phyloP scores from a whole-genome alignment of 345 rosid genomes.

The Raphanus raphanistrum region DNA sequence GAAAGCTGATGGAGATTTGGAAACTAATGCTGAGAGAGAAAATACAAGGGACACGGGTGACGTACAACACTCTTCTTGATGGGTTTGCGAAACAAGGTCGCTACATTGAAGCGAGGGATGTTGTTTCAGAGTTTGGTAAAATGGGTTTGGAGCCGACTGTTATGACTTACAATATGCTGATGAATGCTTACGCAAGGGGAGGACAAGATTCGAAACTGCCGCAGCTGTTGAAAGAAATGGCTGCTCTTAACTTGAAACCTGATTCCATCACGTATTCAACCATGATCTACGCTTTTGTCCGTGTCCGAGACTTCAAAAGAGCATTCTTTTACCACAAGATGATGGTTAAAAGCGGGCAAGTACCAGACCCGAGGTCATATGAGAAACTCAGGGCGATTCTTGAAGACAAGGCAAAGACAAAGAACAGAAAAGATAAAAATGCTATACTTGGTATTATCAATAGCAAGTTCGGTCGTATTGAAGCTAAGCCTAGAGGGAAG shows the following conservation, averaged over 20 bases:
- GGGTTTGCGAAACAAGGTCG: slow-evolving; percentile 91
- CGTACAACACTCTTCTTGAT: slow-evolving; percentile 80
- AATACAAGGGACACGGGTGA: slow-evolving; percentile 65
- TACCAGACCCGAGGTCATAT: slow-evolving; percentile 73
- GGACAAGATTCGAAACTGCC: slow-evolving; percentile 80
- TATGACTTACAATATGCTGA: slow-evolving; percentile 90
- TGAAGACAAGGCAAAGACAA: slow-evolving; percentile 70
- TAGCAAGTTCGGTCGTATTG: slow-evolving; percentile 64
- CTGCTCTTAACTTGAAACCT: slow-evolving; percentile 60
- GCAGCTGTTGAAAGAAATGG: slow-evolving; percentile 83
- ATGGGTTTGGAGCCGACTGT: slow-evolving; percentile 75
- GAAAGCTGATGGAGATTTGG: slow-evolving; percentile 69
- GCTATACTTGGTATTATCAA: slow-evolving; percentile 84
- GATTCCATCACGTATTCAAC: slow-evolving; percentile 81
- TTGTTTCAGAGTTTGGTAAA: slow-evolving; percentile 70
- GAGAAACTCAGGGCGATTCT: slow-evolving; percentile 75
- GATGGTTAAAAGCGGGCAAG: slow-evolving; percentile 80
- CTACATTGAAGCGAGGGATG: slow-evolving; percentile 82
- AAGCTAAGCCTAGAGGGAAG: slow-evolving; percentile 62
- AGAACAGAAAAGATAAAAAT: slow-evolving; percentile 63
- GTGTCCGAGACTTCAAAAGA: slow-evolving; percentile 84
- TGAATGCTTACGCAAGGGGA: slow-evolving; percentile 89
- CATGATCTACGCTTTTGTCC: slow-evolving; percentile 82
- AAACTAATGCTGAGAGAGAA: slow-evolving; percentile 65
- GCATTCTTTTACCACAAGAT: slow-evolving; percentile 86